Evolutionary conservation across 129 eudicot species (phyloP).

Genomic region (Chrysanthemum makinoi): DNA sequence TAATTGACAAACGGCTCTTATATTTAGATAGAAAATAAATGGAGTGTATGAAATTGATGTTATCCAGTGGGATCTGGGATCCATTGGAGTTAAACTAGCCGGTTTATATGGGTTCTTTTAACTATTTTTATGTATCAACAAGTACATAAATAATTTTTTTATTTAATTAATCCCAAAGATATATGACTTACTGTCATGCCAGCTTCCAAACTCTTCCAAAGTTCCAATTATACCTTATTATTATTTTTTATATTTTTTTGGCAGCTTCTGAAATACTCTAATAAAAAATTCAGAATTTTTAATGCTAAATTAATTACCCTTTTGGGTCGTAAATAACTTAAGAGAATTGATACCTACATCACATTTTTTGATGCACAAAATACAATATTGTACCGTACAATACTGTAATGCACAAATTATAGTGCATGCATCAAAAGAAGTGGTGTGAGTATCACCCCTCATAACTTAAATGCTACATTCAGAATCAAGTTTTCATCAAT

Average conservation of each 20-base stretch:
- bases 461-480: too few species aligned
- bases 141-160: neutral
- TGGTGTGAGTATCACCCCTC: too few species aligned
- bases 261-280: neutral
- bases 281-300: neutral
- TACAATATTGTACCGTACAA: too few species aligned
- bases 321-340: neutral
- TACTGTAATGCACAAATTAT: too few species aligned
- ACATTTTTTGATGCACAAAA: too few species aligned
- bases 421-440: too few species aligned
- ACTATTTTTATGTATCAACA: neutral
- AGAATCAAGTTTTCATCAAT: too few species aligned
- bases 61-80: slow-evolving; percentile 46
- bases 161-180: slow-evolving; percentile 23
- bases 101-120: slow-evolving; percentile 31
- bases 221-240: slow-evolving; percentile 29
- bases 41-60: slow-evolving; percentile 35
- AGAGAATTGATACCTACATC: too few species aligned
- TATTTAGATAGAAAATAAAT: slow-evolving; percentile 5
- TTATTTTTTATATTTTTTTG: slow-evolving; percentile 9
- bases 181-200: slow-evolving; percentile 29
- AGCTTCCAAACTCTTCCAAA: slow-evolving; percentile 41
- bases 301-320: neutral
- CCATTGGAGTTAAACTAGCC: slow-evolving; percentile 40
- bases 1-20: slow-evolving; percentile 17